A percentile compares a stretch with the other conserved stretches of the same genome.
phyloP scores from a whole-genome alignment of 139 green algal species.

The Chlorella sp. region DNA sequence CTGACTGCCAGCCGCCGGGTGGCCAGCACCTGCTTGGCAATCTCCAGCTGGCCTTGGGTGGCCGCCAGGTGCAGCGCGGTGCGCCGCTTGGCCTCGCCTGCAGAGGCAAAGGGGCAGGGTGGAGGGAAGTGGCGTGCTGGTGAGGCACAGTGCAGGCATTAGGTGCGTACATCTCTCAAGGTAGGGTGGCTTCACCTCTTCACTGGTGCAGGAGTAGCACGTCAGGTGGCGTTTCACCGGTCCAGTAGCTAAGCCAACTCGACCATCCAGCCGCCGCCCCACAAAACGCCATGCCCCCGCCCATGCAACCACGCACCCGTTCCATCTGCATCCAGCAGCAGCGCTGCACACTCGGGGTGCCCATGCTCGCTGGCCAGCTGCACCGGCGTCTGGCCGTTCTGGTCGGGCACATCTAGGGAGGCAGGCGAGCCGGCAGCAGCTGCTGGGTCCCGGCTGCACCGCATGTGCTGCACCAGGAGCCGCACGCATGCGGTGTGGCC shows the following conservation, averaged over 20 bases:
- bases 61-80: slow-evolving; percentile 54
- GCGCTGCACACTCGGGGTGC: slow-evolving; percentile 46
- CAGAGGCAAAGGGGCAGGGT: too few species aligned
- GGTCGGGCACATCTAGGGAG: slow-evolving; percentile 27
- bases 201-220: too few species aligned
- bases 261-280: too few species aligned
- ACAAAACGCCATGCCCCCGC: too few species aligned
- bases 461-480: slow-evolving; percentile 30
- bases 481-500: slow-evolving; percentile 4
- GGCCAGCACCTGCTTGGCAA: slow-evolving; percentile 40
- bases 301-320: slow-evolving; percentile 13
- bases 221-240: too few species aligned
- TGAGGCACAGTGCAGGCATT: too few species aligned
- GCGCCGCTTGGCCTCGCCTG: slow-evolving; percentile 40
- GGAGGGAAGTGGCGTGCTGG: too few species aligned
- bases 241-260: too few species aligned
- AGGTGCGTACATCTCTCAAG: too few species aligned
- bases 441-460: neutral
- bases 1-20: slow-evolving; percentile 6
- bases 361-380: slow-evolving; percentile 41
- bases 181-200: too few species aligned
- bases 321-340: slow-evolving; percentile 44
- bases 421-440: neutral
- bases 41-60: slow-evolving; percentile 23
- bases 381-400: slow-evolving; percentile 45